Evolutionary conservation across 106 monocot species (phyloP).

Genomic region (Apostasia shenzhenica): DNA sequence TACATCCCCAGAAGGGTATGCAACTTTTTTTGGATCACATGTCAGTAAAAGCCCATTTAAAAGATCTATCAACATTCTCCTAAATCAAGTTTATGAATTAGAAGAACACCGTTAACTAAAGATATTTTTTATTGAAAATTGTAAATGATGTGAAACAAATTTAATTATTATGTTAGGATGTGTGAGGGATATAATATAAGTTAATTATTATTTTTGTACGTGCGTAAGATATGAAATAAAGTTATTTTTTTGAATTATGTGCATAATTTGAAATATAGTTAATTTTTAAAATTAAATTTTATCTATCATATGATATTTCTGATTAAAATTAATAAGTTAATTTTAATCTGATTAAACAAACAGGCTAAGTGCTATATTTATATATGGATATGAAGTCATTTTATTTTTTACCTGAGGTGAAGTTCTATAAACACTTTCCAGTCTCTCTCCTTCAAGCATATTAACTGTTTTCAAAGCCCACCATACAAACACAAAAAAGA

Average conservation of each 20-base stretch:
- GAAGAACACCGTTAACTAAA: neutral
- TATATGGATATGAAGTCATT: neutral
- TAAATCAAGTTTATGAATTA: slow-evolving; percentile 9
- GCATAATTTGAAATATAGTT: no score
- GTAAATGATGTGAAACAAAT: no score
- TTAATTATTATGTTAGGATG: no score
- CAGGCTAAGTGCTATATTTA: neutral
- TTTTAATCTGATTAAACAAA: no score
- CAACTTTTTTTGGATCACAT: slow-evolving; percentile 76
- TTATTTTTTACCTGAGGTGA: slow-evolving; percentile 55
- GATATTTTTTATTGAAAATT: no score
- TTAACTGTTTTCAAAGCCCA: slow-evolving; percentile 89
- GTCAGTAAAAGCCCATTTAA: slow-evolving; percentile 72
- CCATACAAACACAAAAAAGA: slow-evolving; percentile 7
- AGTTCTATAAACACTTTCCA: slow-evolving; percentile 84
- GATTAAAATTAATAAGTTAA: no score
- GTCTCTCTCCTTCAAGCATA: slow-evolving; percentile 77
- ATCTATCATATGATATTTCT: no score
- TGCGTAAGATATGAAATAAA: no score
- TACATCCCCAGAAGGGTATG: slow-evolving; percentile 85
- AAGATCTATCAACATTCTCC: slow-evolving; percentile 74
- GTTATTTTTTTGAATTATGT: no score
- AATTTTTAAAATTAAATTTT: no score
- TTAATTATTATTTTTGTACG: no score
- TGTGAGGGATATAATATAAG: no score